These are phyloP conservation scores for Sugiyamaella paludigena DNA, from an alignment of 1,139 yeast species.

Conservation along the genomic window DNA sequence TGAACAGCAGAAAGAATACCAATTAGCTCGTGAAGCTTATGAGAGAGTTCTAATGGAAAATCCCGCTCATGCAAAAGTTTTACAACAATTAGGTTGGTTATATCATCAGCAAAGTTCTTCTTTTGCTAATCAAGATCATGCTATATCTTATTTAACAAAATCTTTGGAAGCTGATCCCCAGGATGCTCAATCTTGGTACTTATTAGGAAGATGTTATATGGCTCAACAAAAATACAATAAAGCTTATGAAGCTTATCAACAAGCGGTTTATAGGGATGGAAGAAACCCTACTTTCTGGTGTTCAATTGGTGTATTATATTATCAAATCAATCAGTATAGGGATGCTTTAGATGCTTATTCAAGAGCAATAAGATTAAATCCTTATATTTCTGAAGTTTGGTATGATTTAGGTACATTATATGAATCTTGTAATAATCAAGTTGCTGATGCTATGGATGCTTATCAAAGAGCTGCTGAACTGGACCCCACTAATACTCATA, in stretches of 20 bases:
- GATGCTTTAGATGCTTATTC: constrained; percentile 98
- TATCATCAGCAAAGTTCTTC: constrained; percentile 78
- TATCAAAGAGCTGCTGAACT: constrained; percentile 93
- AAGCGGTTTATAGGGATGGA: constrained; percentile 94
- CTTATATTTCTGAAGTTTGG: constrained; percentile 97
- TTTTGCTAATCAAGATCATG: constrained; percentile 78
- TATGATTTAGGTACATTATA: constrained; percentile 94
- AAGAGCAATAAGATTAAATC: constrained; percentile 90
- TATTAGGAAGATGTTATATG: constrained; percentile 95
- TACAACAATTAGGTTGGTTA: constrained; percentile 93
- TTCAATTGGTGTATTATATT: constrained; percentile 93
- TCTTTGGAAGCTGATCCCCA: constrained; percentile 84
- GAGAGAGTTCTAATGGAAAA: constrained; percentile 86
- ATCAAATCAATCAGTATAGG: constrained; percentile 91
- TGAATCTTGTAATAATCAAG: constrained; percentile 95
- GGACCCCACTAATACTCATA: constrained; percentile 93
- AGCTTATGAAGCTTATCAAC: constrained; percentile 97
- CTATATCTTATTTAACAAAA: constrained; percentile 76
- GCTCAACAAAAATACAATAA: constrained; percentile 90
- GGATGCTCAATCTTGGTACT: constrained; percentile 97
- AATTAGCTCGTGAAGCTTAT: constrained; percentile 90
- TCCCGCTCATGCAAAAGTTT: constrained; percentile 92
- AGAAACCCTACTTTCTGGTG: constrained; percentile 99
- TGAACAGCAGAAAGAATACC: constrained; percentile 90
- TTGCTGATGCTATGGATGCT: constrained; percentile 93